Evolutionary conservation across 1,284 basidiomycete species (phyloP), one percentile per base, ranked within the genome.

Genomic region (Cutaneotrichosporon sp.): DNA sequence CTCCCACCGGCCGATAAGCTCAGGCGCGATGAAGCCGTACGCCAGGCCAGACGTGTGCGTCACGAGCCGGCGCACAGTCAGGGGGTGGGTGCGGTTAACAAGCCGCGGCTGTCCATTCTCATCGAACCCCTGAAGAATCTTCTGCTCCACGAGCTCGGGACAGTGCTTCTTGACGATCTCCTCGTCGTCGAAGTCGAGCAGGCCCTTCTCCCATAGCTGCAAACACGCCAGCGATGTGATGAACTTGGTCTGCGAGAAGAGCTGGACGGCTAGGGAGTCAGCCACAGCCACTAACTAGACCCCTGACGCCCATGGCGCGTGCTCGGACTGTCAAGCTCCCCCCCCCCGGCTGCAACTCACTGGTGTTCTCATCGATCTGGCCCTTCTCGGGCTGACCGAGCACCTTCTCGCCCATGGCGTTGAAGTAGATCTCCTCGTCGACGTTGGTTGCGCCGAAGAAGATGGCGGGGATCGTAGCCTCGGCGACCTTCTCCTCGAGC

Each of bases 161-260:
- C 64, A 53, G 25, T 64, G 49, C 46, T 56, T 61, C 29, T 59
- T 51, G 26, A 71, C 35, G 9, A 44, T 6, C 7, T 19, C 46
- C 2, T 53, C 42, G 45, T 60, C 59, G 51, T 71, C 67, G 22
- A 67, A 39, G n/a, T 45, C 27, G 25, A 55, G 11, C 16, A 43
- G 22, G 5, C 57, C 57, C 35, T 47, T 44, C 39, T 59, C 57
- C 24, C 35, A 35, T 14, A 59, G 57, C 47, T 55, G 57, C 12
- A 59, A 27, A 17, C 42, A 46, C 6, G 57, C 50, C 32, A 59
- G 24, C n/a, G 57, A 52, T 1, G 52, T 54, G 24, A 70, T 58
- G 8, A 71, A 55, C 57, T 71, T 72, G 27, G 66, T 65, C 57
- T 61, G 62, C 5, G 65, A 68, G 53, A 67, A 70, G 14, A 68